Evolutionary conservation across 2,329 filamentous ascomycete genomes (phyloP), one percentile per base, ranked within the genome.

Genomic region (Xylaria sp.): DNA sequence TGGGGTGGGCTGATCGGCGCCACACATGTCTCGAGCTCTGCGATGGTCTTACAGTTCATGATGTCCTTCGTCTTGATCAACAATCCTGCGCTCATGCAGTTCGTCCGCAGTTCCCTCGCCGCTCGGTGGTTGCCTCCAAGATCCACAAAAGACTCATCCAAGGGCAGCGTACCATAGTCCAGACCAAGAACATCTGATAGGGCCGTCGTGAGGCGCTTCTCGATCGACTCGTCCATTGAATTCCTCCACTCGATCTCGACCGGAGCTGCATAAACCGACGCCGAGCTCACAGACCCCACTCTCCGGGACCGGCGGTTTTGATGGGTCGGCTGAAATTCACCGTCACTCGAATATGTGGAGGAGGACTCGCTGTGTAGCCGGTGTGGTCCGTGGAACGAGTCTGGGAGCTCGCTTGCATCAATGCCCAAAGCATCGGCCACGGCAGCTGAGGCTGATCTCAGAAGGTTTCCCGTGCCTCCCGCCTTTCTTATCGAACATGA

Each of bases 101-200:
- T 66, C 37, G 63, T 66, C 29, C 68, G 63, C 11, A 76, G 60
- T 13, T 68, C 65, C 20, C 55, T 61, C 8, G 74, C 75, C n/a
- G 68, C 62, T 18, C 67, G 62, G 22, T 70, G 67, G 56, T 73
- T 68, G 44, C 77, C 74, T 34, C 78, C 77, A 7, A 78, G 64
- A 20, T 79, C 76, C 41, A 62, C 59, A 48, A 79, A 79, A 11
- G 77, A 79, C 53, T 76, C 73, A 51, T 73, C 69, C 6, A 74
- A 62, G 13, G 68, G 63, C 13, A 78, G 67, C 1, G 65, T 59
- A 19, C 64, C 53, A 6, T 57, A 52, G 1, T 70, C 63, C 2
- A 76, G 64, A 16, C 67, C 64, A 8, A 79, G 68, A 1, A 75
- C 70, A 21, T 72, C 64, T 2, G 75, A 68, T 37, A 76, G 64